These are phyloP conservation scores for Heracleum sosnowskyi DNA, from an alignment of 129 eudicot species.

Conservation along the genomic window DNA sequence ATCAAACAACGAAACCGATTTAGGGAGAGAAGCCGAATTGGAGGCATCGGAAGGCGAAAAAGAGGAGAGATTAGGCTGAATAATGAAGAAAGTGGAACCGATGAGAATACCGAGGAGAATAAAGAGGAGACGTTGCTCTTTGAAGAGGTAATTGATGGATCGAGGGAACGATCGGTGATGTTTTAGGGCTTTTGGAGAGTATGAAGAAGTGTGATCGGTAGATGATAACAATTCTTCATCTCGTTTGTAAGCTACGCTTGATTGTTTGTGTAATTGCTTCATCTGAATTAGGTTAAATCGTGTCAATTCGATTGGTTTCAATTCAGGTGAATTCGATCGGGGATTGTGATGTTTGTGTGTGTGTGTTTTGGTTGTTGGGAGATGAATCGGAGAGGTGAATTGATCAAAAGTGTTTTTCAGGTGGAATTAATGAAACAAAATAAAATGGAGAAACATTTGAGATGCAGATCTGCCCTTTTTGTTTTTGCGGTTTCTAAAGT, in stretches of 20 bases:
- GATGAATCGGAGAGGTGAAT: too few species aligned
- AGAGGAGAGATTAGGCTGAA: slow-evolving; percentile 46
- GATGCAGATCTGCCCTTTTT: too few species aligned
- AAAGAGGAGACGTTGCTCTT: slow-evolving; percentile 71
- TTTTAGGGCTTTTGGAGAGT: slow-evolving; percentile 67
- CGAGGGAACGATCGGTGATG: slow-evolving; percentile 44
- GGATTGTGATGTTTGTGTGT: too few species aligned
- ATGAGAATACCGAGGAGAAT: slow-evolving; percentile 61
- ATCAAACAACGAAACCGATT: slow-evolving; percentile 16
- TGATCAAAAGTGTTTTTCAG: too few species aligned
- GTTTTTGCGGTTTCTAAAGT: too few species aligned
- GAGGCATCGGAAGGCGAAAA: slow-evolving; percentile 16
- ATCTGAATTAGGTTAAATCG: slow-evolving; percentile 9
- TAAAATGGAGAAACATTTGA: too few species aligned
- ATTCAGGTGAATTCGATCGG: too few species aligned
- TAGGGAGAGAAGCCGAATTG: neutral
- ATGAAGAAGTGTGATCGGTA: slow-evolving; percentile 12
- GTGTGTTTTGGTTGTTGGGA: too few species aligned
- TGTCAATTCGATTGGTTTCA: too few species aligned
- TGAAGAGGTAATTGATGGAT: slow-evolving; percentile 63
- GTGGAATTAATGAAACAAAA: too few species aligned
- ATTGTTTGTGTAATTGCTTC: slow-evolving; percentile 72
- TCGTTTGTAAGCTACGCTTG: slow-evolving; percentile 26
- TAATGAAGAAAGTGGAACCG: slow-evolving; percentile 64
- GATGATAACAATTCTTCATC: slow-evolving; percentile 54